A percentile compares a stretch with the other conserved stretches of the same genome.
phyloP scores from a whole-genome alignment of 257 asterid genomes.

The Schizonepeta tenuifolia region DNA sequence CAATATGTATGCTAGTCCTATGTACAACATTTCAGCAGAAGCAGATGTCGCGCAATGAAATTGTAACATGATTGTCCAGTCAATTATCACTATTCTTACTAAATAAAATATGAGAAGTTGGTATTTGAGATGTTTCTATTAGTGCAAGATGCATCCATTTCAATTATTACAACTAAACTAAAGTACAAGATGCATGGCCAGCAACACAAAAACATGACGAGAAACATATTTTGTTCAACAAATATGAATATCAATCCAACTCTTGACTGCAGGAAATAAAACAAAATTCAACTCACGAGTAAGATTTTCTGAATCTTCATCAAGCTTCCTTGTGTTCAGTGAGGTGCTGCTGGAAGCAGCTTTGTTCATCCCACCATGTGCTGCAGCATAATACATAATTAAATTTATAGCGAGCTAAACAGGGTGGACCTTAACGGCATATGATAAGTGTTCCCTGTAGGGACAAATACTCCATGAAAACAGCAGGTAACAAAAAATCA shows the following conservation, averaged over 20 bases:
- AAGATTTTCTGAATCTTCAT: constrained; percentile 89
- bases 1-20: not conserved
- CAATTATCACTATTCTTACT: not conserved
- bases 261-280: constrained; percentile 11
- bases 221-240: constrained; percentile 8
- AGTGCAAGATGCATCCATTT: not conserved
- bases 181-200: not conserved
- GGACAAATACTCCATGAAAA: not conserved
- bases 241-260: not conserved
- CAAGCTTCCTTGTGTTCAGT: constrained; percentile 89
- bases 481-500: not conserved
- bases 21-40: not conserved
- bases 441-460: not conserved
- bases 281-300: constrained; percentile 68
- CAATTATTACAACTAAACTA: not conserved
- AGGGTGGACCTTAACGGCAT: not conserved
- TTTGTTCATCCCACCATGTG: constrained; percentile 80
- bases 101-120: not conserved
- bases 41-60: not conserved
- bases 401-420: constrained; percentile 19
- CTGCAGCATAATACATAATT: constrained; percentile 53
- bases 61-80: not conserved
- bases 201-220: not conserved
- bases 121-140: not conserved
- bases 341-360: constrained; percentile 91